Conservation (phyloP, 208 protist species). For the Phytomonas sp. region DNA sequence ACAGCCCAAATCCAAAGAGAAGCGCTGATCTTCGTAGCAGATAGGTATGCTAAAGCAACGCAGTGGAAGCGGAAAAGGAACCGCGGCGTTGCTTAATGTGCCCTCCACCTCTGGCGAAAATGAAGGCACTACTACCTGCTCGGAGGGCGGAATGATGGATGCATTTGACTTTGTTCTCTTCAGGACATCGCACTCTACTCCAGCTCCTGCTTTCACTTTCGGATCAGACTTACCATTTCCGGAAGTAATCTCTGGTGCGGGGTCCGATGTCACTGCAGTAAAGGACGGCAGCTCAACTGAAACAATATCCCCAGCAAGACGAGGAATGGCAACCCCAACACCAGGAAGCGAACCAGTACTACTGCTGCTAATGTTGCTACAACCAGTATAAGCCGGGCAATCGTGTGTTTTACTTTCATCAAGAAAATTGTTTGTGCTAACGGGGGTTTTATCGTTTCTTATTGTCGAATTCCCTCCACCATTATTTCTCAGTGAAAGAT, state of each 20-base stretch:
- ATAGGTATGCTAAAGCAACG: conserved; percentile 62
- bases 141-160: neutral
- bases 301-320: conserved; percentile 45
- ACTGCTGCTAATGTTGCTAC: conserved; percentile 4
- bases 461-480: neutral
- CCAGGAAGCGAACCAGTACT: conserved; percentile 11
- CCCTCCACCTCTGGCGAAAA: neutral
- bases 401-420: neutral
- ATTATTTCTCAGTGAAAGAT: neutral
- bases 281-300: conserved; percentile 40
- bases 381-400: neutral
- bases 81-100: neutral
- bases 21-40: conserved; percentile 63
- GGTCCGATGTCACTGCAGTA: neutral
- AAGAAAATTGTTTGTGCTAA: neutral
- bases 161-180: neutral
- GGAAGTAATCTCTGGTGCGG: neutral
- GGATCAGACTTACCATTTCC: neutral
- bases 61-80: conserved; percentile 16
- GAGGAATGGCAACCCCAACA: conserved; percentile 55
- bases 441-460: neutral
- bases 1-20: conserved; percentile 43
- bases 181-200: neutral
- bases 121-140: neutral
- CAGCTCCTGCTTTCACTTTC: neutral